phyloP scores from a whole-genome alignment of 352 stramenopile species.

The Pythium angustatum region DNA sequence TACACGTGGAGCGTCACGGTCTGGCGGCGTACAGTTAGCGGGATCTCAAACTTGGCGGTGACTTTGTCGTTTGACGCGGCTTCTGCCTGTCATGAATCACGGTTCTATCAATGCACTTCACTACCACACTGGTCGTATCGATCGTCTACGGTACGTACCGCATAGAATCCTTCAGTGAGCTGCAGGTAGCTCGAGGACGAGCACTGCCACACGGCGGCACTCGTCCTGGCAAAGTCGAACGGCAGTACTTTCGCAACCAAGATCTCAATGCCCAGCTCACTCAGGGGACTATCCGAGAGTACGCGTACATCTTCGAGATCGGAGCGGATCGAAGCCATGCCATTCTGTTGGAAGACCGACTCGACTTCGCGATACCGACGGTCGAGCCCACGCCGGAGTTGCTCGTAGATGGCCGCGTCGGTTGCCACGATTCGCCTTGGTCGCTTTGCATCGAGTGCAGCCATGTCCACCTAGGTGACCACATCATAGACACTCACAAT shows the following conservation, averaged over 20 bases:
- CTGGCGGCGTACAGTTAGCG: constrained; percentile 2
- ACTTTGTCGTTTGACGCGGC: neutral
- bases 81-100: neutral
- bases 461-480: neutral
- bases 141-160: neutral
- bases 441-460: neutral
- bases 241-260: constrained; percentile 1
- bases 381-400: neutral
- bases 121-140: no score
- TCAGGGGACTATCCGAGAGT: neutral
- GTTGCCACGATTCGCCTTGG: neutral
- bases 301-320: constrained; percentile 11
- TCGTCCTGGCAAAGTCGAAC: constrained; percentile 4
- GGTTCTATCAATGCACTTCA: no score
- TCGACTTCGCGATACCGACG: neutral
- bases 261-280: neutral
- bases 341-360: neutral
- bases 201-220: constrained; percentile 12
- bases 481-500: neutral
- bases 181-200: constrained; percentile 6
- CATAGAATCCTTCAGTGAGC: constrained; percentile 4
- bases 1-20: constrained; percentile 4
- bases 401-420: neutral
- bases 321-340: neutral
- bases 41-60: neutral